phyloP scores from a whole-genome alignment of 768 basidiomycete genomes.

The Tricholoma furcatifolium region DNA sequence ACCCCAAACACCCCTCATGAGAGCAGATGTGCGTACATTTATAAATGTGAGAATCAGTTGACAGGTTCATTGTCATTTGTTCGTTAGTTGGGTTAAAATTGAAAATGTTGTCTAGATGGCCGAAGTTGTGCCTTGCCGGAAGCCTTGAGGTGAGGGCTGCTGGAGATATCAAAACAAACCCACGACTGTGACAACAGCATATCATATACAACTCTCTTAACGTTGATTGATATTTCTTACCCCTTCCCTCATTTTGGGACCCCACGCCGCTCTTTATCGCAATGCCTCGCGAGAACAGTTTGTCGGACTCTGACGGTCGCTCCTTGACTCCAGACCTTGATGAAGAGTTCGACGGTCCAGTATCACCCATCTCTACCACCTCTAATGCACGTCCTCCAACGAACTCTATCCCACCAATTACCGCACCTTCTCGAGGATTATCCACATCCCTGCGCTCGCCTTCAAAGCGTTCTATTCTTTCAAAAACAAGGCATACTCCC shows the following conservation, averaged over 20 bases:
- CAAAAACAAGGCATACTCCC: constrained; percentile 6
- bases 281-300: constrained; percentile 70
- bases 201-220: too few species aligned
- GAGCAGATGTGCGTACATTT: too few species aligned
- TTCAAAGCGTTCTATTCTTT: constrained; percentile 13
- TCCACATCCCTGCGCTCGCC: not conserved
- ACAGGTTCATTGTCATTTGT: too few species aligned
- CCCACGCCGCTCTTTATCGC: constrained; percentile 12
- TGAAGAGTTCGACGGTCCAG: constrained; percentile 25
- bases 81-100: too few species aligned
- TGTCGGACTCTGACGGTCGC: constrained; percentile 63
- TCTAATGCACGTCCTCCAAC: constrained; percentile 7
- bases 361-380: constrained; percentile 17
- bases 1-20: too few species aligned
- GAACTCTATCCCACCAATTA: not conserved
- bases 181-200: not conserved
- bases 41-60: too few species aligned
- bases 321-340: constrained; percentile 66
- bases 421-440: constrained; percentile 1
- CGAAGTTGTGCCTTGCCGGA: too few species aligned
- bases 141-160: too few species aligned
- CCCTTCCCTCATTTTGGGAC: not conserved
- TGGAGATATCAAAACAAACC: too few species aligned
- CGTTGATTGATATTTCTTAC: not conserved
- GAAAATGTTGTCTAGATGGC: too few species aligned